Evolutionary conservation across 768 basidiomycete genomes (phyloP), one percentile per base, ranked within the genome.

Genomic region (Russula dissimulans): DNA sequence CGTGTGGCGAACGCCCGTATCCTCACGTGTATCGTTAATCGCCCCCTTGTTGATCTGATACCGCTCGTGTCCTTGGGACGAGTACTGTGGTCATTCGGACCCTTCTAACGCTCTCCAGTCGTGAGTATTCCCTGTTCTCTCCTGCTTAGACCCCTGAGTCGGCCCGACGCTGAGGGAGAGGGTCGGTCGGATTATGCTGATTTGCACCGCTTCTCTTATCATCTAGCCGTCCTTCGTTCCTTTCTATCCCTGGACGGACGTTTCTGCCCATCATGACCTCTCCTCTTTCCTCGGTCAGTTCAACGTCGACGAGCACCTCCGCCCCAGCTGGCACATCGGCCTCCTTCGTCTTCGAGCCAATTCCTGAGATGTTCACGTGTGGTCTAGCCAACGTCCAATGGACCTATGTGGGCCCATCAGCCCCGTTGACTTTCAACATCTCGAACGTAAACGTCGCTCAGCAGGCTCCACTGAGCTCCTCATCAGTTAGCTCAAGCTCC

Each of bases 361-460:
- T 73, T 29, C 48, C 66, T 29, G 68, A 70, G 43, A 67, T 77
- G 71, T 72, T 65, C 11, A 71, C 75, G 32, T 78, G 77, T 63
- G 63, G 63, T 1, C 56, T 70, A 17, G 69, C 67, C 7, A 51
- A 64, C 10, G 67, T 79, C 61, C 54, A n/a, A 22, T 72, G 70
- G 71, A 15, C 10, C 0, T 72, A 68, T 52, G 34, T 9, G 11
- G 54, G 50, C 15, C 64, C 73, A 5, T 39, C 67, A 17, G 61
- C 44, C 8, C 29, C 69, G 1, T 48, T 80, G 29, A 57, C 66
- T 6, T 54, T 81, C n/a, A 70, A 70, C 57, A 70, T 80, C 41
- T 74, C 74, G 50, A 78, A 80, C 58, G n/a, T 66, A 49, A 70
- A 68, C 18, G 74, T 77, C 4, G 0, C 60, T 3, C 73, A 75